Evolutionary conservation across 1,139 yeast genomes (phyloP).

Genomic region (Debaryomycetaceae sp.): DNA sequence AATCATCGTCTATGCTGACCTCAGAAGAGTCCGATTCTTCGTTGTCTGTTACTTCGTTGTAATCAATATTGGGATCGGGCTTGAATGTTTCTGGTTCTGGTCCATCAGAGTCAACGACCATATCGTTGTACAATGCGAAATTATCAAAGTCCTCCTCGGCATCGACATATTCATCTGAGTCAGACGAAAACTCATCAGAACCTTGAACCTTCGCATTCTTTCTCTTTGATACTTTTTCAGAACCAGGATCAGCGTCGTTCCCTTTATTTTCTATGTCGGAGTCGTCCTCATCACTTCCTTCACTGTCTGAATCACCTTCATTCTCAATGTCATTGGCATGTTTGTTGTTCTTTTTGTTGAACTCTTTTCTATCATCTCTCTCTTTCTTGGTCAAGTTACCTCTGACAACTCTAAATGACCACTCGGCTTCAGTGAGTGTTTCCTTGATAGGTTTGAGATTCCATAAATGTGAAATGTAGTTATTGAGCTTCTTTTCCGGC

Average conservation of each 20-base stretch:
- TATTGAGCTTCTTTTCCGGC: constrained; percentile 36
- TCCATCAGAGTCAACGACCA: constrained; percentile 53
- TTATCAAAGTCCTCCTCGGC: constrained; percentile 20
- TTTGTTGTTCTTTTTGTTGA: constrained; percentile 13
- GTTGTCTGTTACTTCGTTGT: constrained; percentile 62
- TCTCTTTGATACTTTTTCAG: background rate
- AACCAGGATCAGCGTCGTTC: constrained; percentile 11
- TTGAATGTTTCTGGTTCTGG: constrained; percentile 39
- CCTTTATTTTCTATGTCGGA: constrained; percentile 14
- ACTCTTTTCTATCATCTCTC: constrained; percentile 26
- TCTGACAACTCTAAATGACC: constrained; percentile 56
- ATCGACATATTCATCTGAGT: constrained; percentile 3
- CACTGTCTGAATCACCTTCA: constrained; percentile 18
- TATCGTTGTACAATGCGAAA: constrained; percentile 47
- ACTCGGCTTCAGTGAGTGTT: constrained; percentile 46
- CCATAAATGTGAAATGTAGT: constrained; percentile 55
- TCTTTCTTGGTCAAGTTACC: constrained; percentile 53
- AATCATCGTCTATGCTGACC: constrained; percentile 11
- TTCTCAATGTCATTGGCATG: constrained; percentile 16
- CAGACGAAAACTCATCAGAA: background rate
- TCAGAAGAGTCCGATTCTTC: constrained; percentile 35
- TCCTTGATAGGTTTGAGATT: constrained; percentile 52
- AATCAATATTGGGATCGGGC: constrained; percentile 43
- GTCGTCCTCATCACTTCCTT: constrained; percentile 13
- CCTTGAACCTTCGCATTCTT: constrained; percentile 5